Evolutionary conservation across 73 alveolate species (phyloP).

Genomic region (Stentor coeruleus): DNA sequence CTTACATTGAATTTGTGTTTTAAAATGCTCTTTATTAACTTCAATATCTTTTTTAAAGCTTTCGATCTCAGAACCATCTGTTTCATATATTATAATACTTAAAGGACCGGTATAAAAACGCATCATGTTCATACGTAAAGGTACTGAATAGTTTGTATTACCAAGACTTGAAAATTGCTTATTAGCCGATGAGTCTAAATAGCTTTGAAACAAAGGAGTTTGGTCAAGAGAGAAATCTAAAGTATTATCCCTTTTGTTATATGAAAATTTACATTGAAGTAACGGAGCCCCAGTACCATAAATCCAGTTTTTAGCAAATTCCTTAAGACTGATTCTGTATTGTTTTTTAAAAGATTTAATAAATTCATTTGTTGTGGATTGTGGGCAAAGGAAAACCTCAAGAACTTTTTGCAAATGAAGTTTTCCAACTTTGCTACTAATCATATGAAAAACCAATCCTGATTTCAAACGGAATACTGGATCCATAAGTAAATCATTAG

Average conservation of each 20-base stretch:
- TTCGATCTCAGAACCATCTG: conserved; percentile 59
- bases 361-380: conserved; percentile 28
- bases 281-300: conserved; percentile 44
- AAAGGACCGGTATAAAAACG: conserved; percentile 43
- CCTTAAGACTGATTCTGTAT: conserved; percentile 38
- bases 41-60: conserved; percentile 36
- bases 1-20: conserved; percentile 39
- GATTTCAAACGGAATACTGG: background rate
- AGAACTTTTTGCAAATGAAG: conserved; percentile 35
- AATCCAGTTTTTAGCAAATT: conserved; percentile 44
- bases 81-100: conserved; percentile 44
- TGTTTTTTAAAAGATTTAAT: conserved; percentile 32
- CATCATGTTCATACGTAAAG: conserved; percentile 32
- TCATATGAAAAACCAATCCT: conserved; percentile 52
- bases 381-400: conserved; percentile 9
- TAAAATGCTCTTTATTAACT: conserved; percentile 29
- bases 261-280: conserved; percentile 32
- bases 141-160: conserved; percentile 27
- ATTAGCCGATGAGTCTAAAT: conserved; percentile 4
- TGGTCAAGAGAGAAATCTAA: conserved; percentile 31
- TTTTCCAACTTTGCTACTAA: conserved; percentile 45
- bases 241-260: conserved; percentile 48
- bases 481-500: conserved; percentile 42
- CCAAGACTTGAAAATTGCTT: background rate
- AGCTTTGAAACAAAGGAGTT: conserved; percentile 31